Percentiles rank a stretch among this genome's conserved stretches.
Evolutionary conservation across 2,329 filamentous ascomycete species (phyloP).

Genomic region (Ophiocordyceps camponoti-saundersi): DNA sequence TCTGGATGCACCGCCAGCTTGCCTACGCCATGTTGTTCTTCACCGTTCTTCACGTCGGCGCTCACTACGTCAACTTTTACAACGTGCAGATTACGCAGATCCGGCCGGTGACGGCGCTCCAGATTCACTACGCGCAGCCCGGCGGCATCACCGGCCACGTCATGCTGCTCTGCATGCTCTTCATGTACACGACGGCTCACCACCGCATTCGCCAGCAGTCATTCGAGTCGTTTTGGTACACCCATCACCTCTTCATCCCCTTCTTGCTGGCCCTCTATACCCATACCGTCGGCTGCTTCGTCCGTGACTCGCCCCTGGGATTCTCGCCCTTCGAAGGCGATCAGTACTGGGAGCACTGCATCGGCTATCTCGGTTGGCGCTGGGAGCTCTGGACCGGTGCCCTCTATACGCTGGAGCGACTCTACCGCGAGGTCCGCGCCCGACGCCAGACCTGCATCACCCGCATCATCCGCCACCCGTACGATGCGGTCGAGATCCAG

Average conservation of each 20-base stretch:
- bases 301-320: conserved; percentile 57
- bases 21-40: conserved; percentile 82
- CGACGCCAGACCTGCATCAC: conserved; percentile 76
- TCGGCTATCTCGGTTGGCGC: conserved; percentile 91
- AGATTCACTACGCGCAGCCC: conserved; percentile 82
- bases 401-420: conserved; percentile 71
- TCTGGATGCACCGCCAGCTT: conserved; percentile 92
- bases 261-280: conserved; percentile 91
- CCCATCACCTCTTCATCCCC: conserved; percentile 93
- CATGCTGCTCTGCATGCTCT: conserved; percentile 97
- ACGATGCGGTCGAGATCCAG: conserved; percentile 93
- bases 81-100: conserved; percentile 81
- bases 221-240: conserved; percentile 99
- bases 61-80: conserved; percentile 97
- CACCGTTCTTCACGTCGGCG: conserved; percentile 55
- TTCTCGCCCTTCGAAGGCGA: conserved; percentile 73
- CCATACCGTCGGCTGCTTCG: conserved; percentile 91
- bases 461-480: conserved; percentile 88
- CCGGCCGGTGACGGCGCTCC: conserved; percentile 59
- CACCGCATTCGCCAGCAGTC: conserved; percentile 88
- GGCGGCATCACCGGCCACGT: conserved; percentile 91
- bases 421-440: conserved; percentile 81
- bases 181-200: conserved; percentile 96
- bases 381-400: conserved; percentile 84
- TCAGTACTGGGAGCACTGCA: conserved; percentile 77